These are phyloP conservation scores for Hortaea werneckii DNA, from an alignment of 2,329 filamentous ascomycete genomes.

Conservation along the genomic window DNA sequence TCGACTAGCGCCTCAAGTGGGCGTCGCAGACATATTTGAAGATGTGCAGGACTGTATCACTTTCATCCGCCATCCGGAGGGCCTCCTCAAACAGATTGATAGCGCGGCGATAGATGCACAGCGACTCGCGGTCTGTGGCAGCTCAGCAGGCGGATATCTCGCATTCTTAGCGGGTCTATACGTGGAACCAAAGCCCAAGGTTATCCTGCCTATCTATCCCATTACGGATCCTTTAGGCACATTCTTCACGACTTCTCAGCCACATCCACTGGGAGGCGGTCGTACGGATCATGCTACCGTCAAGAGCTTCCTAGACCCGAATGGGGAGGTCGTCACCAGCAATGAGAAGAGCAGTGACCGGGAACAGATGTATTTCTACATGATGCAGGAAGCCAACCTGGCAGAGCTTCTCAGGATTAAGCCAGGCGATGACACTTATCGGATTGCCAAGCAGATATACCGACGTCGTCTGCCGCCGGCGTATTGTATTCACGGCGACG, in stretches of 20 bases:
- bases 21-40: constrained; percentile 20
- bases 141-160: constrained; percentile 23
- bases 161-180: constrained; percentile 22
- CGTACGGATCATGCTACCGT: constrained; percentile 10
- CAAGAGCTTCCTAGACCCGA: constrained; percentile 13
- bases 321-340: constrained; percentile 14
- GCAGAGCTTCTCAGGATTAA: constrained; percentile 16
- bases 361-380: constrained; percentile 17
- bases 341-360: constrained; percentile 9
- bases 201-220: constrained; percentile 23
- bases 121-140: constrained; percentile 20
- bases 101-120: constrained; percentile 10
- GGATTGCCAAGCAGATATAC: constrained; percentile 17
- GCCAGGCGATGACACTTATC: constrained; percentile 13
- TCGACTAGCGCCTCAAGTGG: constrained; percentile 23
- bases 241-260: constrained; percentile 22
- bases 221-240: constrained; percentile 23
- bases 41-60: constrained; percentile 20
- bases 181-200: constrained; percentile 22
- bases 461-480: constrained; percentile 14
- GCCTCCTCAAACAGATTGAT: constrained; percentile 8
- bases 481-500: constrained; percentile 22
- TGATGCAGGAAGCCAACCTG: constrained; percentile 19
- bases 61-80: constrained; percentile 15
- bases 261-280: constrained; percentile 11